phyloP scores from a whole-genome alignment of 306 rosid genomes.

The Castanea crenata region DNA sequence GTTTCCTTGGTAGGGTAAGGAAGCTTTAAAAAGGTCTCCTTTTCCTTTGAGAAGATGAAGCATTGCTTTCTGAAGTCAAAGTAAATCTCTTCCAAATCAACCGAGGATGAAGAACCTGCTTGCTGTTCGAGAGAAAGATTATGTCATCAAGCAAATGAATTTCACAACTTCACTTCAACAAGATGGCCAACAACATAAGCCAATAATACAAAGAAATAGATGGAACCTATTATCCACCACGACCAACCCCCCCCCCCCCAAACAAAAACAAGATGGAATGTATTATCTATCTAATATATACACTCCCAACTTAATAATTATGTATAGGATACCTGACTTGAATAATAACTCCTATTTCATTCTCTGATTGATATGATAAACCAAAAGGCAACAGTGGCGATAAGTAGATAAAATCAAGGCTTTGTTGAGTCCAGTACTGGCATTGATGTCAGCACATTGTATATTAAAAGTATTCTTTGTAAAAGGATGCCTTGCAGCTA shows the following conservation, averaged over 20 bases:
- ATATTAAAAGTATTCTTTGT: not conserved
- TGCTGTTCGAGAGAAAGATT: conserved; percentile 48
- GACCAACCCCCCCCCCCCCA: too few relatives aligned
- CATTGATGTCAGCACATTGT: not conserved
- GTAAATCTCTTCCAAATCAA: conserved; percentile 74
- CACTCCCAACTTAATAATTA: not conserved
- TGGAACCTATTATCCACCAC: too few relatives aligned
- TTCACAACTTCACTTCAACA: not conserved
- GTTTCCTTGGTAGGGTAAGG: conserved; percentile 91
- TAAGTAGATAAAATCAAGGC: not conserved
- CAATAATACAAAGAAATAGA: not conserved
- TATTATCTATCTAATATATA: not conserved
- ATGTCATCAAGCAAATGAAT: conserved; percentile 2
- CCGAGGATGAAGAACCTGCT: conserved; percentile 56
- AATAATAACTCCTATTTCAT: not conserved
- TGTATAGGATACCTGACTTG: not conserved
- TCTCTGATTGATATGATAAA: not conserved
- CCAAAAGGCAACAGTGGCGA: not conserved
- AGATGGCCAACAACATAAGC: not conserved
- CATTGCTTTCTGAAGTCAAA: conserved; percentile 95
- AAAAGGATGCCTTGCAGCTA: not conserved
- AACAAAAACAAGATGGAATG: not conserved
- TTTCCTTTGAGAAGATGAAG: conserved; percentile 73
- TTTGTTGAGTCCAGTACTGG: not conserved
- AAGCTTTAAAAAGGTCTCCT: conserved; percentile 78